Base-by-base conservation (phyloP, 2,329 filamentous ascomycete genomes). In the Trichophyton equinum region DNA sequence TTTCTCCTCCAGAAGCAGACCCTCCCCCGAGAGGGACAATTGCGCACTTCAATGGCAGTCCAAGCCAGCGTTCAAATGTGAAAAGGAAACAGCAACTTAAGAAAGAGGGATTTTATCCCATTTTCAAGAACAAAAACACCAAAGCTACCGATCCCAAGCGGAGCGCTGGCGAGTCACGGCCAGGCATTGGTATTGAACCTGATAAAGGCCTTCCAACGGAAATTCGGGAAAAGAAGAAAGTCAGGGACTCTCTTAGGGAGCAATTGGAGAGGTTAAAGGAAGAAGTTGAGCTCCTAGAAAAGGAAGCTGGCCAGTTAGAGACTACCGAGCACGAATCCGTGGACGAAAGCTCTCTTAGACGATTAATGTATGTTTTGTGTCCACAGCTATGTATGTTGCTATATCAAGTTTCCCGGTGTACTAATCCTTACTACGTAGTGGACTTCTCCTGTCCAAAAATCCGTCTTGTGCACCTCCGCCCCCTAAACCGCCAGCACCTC, bases 231-330 rank as follows among this genome's bases (percentile, higher is more conserved):
- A 85, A 83, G 68, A 79, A 78, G 64, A 76, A 76, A 49, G 67
- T 79, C 36, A 78, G 80, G 49, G 79, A 83, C 60, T 74, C 76
- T 4, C 74, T 89, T 1, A 71, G 78, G 2, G 76, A 76, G 3
- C 81, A 89, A 66, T 72, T 88, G 2, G 74, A 77, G 42, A 74
- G 75, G 49, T 71, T 89, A 0, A 79, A 82, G 67, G 76, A 75
- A 22, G 86, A 89, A 64, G 68, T 88, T n/a, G 70, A 76, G 7
- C 67, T 83, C 4, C 78, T 82, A 6, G 78, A 78, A 58, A 75
- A 74, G n/a, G 85, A 85, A 67, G 85, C 57, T 13, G 57, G 33
- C 4, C 38, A 85, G 59, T 78, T 82, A 55, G 53, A 78, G 57
- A 67, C 70, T n/a, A 63, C 66, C 2, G 65, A 71, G 0, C 65